Evolutionary conservation across 805 yeast genomes (phyloP).

Genomic region (Nadsonia fulvescens): DNA sequence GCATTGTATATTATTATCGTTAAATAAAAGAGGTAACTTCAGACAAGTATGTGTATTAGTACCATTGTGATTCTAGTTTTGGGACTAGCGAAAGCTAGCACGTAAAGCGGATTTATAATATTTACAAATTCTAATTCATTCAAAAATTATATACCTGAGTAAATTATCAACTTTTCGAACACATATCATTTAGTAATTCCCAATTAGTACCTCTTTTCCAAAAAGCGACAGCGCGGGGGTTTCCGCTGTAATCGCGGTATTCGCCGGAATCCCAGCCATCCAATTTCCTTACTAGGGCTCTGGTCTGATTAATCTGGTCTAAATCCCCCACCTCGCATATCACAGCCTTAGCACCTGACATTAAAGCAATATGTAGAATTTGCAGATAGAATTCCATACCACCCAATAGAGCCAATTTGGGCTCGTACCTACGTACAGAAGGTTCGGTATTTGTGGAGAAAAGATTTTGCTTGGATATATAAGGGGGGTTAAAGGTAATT

Average conservation of each 20-base stretch:
- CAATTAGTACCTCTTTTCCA: not conserved
- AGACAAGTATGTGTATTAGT: too few species aligned
- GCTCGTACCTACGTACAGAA: constrained; percentile 63
- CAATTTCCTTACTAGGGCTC: constrained; percentile 2
- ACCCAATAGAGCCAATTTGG: constrained; percentile 63
- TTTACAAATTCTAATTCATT: too few species aligned
- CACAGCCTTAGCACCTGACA: constrained; percentile 3
- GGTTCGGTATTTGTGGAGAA: constrained; percentile 28
- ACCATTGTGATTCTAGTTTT: too few species aligned
- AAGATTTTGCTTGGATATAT: constrained; percentile 38
- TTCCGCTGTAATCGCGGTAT: too few species aligned
- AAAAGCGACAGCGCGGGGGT: too few species aligned
- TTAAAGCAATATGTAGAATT: too few species aligned
- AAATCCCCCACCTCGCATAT: constrained; percentile 1
- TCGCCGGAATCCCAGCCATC: constrained; percentile 3
- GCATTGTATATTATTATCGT: too few species aligned
- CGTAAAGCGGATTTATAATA: too few species aligned
- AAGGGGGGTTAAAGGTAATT: constrained; percentile 82
- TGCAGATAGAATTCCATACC: constrained; percentile 61
- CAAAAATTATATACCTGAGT: constrained; percentile 6
- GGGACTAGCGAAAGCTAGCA: too few species aligned
- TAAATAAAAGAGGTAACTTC: too few species aligned
- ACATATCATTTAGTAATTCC: constrained; percentile 1
- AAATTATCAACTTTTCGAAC: constrained; percentile 5
- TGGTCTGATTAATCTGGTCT: constrained; percentile 1